Conservation (phyloP, 106 monocot species). For the Platanthera zijinensis region DNA sequence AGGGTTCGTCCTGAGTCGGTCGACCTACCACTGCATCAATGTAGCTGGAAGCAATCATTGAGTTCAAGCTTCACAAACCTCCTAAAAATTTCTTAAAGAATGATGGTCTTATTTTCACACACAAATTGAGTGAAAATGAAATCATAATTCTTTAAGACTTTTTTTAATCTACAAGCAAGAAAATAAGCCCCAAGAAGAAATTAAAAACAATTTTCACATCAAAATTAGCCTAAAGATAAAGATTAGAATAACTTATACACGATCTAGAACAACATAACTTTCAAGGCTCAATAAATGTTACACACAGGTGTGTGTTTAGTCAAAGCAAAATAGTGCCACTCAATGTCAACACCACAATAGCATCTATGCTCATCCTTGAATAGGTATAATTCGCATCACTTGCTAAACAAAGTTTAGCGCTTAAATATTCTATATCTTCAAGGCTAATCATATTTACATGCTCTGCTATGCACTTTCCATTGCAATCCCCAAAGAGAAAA, state of each 20-base stretch:
- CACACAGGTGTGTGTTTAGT: not conserved
- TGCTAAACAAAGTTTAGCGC: not conserved
- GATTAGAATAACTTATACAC: not conserved
- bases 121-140: too few species aligned
- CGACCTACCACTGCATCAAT: too few species aligned
- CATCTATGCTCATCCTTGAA: not conserved
- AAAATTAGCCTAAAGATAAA: not conserved
- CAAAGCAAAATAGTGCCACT: not conserved
- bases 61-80: too few species aligned
- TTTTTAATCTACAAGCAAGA: too few species aligned
- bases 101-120: too few species aligned
- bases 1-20: too few species aligned
- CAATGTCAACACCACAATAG: not conserved
- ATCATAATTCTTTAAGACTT: too few species aligned
- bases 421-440: not conserved
- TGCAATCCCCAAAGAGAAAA: too few species aligned
- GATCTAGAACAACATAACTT: not conserved
- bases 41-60: too few species aligned
- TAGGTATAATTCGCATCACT: not conserved
- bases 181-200: not conserved
- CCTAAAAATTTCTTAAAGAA: too few species aligned
- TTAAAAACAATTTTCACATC: not conserved
- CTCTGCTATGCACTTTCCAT: too few species aligned
- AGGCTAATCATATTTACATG: not conserved
- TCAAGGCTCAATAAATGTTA: not conserved